Conservation (phyloP, 495 filamentous ascomycete genomes). For the Aspergillus conjunctus region DNA sequence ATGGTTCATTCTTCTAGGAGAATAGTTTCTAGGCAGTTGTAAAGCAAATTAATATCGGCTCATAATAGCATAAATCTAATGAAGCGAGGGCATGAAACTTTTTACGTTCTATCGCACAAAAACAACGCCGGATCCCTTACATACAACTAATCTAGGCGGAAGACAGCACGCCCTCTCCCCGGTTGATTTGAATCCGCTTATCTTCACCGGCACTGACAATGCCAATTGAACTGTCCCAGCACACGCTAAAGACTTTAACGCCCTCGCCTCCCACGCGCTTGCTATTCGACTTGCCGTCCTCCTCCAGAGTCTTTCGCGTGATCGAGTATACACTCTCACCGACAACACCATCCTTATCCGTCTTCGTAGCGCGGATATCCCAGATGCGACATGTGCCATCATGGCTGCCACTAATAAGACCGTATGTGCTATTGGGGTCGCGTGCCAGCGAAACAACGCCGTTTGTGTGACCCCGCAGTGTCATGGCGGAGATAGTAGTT, state of each 20-base stretch:
- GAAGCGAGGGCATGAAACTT: conserved; percentile 30
- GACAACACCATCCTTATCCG: conserved; percentile 66
- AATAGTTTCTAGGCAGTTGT: no score
- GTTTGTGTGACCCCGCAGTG: conserved; percentile 86
- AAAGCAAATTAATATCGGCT: background rate
- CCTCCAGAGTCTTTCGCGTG: conserved; percentile 65
- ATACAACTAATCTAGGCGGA: conserved; percentile 35
- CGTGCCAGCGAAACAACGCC: conserved; percentile 70
- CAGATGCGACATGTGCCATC: conserved; percentile 91
- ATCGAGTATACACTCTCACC: conserved; percentile 82
- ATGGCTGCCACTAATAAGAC: conserved; percentile 78
- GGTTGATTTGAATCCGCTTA: conserved; percentile 88
- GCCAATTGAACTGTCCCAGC: conserved; percentile 80
- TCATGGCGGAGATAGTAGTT: conserved; percentile 75
- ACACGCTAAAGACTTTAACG: conserved; percentile 86
- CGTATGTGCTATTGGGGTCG: conserved; percentile 73
- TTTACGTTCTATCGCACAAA: conserved; percentile 26
- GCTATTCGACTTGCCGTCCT: conserved; percentile 51
- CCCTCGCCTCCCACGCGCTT: conserved; percentile 69
- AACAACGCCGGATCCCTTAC: conserved; percentile 41
- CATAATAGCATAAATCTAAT: conserved; percentile 16
- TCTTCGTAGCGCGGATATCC: conserved; percentile 79
- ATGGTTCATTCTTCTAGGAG: no score
- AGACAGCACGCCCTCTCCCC: conserved; percentile 54
- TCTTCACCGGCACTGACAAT: conserved; percentile 94